Conservation (phyloP, 2,329 filamentous ascomycete species). For the Talaromyces sp. region DNA sequence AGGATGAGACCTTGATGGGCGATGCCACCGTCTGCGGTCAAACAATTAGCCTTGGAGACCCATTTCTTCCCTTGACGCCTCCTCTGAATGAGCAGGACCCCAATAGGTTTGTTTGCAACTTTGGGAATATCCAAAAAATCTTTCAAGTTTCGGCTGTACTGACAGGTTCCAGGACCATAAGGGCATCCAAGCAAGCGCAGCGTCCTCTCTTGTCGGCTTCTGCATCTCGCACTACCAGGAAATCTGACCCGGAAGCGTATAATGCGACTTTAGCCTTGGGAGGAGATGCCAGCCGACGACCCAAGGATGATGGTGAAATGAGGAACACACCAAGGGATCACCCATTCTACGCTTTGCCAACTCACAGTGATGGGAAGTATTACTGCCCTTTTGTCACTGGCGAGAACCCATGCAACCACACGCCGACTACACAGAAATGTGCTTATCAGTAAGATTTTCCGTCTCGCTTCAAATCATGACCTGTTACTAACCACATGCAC, state of each 20-base stretch:
- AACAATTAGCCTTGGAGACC: slow-evolving; percentile 32
- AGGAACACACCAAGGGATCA: slow-evolving; percentile 38
- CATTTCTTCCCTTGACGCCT: slow-evolving; percentile 33
- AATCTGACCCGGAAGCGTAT: slow-evolving; percentile 34
- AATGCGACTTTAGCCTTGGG: slow-evolving; percentile 23
- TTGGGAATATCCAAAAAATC: neutral
- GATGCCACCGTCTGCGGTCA: slow-evolving; percentile 31
- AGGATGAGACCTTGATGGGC: slow-evolving; percentile 33
- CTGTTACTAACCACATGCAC: slow-evolving; percentile 17
- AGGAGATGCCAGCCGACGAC: slow-evolving; percentile 27
- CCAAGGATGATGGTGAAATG: slow-evolving; percentile 33
- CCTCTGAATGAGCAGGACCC: slow-evolving; percentile 35
- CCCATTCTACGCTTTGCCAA: slow-evolving; percentile 36
- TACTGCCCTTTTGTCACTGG: slow-evolving; percentile 80
- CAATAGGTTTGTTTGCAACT: slow-evolving; percentile 32
- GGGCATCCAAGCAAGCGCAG: slow-evolving; percentile 32
- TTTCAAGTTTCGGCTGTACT: neutral
- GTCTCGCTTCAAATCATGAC: slow-evolving; percentile 3
- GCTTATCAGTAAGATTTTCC: slow-evolving; percentile 80
- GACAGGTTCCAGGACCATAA: slow-evolving; percentile 28
- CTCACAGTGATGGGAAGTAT: slow-evolving; percentile 68
- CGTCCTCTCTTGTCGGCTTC: slow-evolving; percentile 29
- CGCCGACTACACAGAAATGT: slow-evolving; percentile 94
- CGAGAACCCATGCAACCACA: slow-evolving; percentile 72
- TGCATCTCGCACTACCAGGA: slow-evolving; percentile 26